Conservation (phyloP, 495 filamentous ascomycete species). For the Penicillium arizonense region DNA sequence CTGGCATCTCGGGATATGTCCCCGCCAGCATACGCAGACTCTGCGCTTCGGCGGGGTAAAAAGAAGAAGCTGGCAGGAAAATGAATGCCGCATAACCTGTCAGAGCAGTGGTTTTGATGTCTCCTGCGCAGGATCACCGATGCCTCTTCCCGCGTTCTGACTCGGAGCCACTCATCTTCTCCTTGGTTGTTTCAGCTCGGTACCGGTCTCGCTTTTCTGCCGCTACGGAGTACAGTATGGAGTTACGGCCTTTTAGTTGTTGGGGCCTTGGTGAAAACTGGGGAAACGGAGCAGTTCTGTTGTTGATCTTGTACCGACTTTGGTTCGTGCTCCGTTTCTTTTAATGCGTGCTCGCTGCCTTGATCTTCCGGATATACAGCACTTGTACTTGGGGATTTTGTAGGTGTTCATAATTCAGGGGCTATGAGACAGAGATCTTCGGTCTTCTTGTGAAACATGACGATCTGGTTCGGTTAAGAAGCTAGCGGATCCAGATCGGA, state of each 20-base stretch:
- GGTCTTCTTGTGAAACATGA: not conserved
- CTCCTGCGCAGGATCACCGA: not conserved
- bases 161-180: not conserved
- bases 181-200: not conserved
- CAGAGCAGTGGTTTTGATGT: not conserved
- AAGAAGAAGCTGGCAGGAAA: no score
- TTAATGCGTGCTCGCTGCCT: not conserved
- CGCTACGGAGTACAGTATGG: no score
- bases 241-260: no score
- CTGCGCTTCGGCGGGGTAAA: not conserved
- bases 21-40: no score
- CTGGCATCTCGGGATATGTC: no score
- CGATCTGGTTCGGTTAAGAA: constrained; percentile 9
- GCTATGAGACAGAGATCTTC: constrained; percentile 22
- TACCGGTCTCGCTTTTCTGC: no score
- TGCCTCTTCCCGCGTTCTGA: not conserved
- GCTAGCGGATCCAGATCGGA: not conserved
- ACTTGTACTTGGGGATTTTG: not conserved
- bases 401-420: constrained; percentile 11
- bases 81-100: no score
- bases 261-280: not conserved
- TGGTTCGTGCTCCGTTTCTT: not conserved
- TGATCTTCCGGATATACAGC: not conserved
- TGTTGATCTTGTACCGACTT: not conserved
- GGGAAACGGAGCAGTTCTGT: not conserved